Evolutionary conservation across 1,139 yeast species (phyloP).

Genomic region (Yarrowia galli): DNA sequence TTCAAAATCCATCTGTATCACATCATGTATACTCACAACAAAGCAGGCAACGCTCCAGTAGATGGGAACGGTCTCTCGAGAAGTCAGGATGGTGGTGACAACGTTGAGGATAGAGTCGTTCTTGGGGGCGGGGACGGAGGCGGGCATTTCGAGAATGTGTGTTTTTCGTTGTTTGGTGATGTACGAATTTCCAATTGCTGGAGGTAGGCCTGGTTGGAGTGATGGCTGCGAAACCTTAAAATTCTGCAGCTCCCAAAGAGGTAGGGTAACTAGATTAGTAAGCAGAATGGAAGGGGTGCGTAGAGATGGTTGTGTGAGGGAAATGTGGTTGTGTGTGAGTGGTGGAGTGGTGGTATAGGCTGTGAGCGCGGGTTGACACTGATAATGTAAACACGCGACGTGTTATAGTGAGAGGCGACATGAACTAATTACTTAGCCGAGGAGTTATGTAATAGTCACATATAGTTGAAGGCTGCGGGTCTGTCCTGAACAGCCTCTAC

Average conservation of each 20-base stretch:
- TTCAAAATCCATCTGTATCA: not conserved
- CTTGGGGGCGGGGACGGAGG: slow-evolving; percentile 21
- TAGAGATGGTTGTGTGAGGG: too few species aligned
- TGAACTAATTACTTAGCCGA: too few species aligned
- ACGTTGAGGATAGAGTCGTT: slow-evolving; percentile 29
- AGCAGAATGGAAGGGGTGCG: not conserved
- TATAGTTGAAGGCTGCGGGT: too few species aligned
- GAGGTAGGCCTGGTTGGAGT: not conserved
- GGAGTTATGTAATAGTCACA: too few species aligned
- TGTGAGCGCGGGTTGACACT: too few species aligned
- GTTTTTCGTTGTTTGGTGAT: not conserved
- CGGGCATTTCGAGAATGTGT: slow-evolving; percentile 18
- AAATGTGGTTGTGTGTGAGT: too few species aligned
- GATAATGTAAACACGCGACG: too few species aligned
- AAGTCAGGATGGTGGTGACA: slow-evolving; percentile 30
- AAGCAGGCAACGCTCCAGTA: slow-evolving; percentile 38
- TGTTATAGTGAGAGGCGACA: too few species aligned
- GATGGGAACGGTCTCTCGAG: slow-evolving; percentile 37
- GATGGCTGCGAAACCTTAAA: slow-evolving; percentile 5
- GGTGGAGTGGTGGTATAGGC: too few species aligned
- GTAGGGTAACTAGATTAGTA: slow-evolving; percentile 13
- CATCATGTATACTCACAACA: slow-evolving; percentile 25
- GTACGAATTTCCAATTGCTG: slow-evolving; percentile 2
- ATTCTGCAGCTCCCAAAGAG: not conserved
- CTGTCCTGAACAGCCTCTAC: too few species aligned